A percentile compares a stretch with the other conserved stretches of the same genome.
phyloP scores from a whole-genome alignment of 2,329 filamentous ascomycete genomes.

The Pseudopyricularia javanii region DNA sequence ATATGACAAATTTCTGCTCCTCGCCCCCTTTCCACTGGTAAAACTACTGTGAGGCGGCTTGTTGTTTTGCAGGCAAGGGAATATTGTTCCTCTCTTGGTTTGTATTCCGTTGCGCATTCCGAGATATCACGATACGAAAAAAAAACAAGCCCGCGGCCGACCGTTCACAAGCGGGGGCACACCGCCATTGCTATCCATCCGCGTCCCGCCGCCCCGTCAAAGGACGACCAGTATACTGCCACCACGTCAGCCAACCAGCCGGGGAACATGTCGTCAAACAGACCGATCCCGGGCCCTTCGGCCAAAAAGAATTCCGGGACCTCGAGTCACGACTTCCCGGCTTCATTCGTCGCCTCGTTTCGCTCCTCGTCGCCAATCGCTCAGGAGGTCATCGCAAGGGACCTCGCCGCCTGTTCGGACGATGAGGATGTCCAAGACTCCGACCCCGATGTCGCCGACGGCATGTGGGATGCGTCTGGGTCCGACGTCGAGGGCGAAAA shows the following conservation, averaged over 20 bases:
- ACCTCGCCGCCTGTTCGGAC: conserved; percentile 53
- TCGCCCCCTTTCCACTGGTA: too few relatives aligned
- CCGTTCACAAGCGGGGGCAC: neutral
- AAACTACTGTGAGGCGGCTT: too few relatives aligned
- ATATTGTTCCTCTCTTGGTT: too few relatives aligned
- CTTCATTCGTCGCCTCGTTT: conserved; percentile 34
- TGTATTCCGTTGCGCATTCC: neutral
- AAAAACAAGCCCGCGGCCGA: neutral
- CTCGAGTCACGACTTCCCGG: conserved; percentile 9
- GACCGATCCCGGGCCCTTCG: conserved; percentile 11
- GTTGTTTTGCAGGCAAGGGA: too few relatives aligned
- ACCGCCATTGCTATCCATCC: neutral
- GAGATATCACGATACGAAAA: neutral
- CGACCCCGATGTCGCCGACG: neutral
- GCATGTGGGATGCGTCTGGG: conserved; percentile 10
- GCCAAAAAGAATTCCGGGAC: neutral
- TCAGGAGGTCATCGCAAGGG: conserved; percentile 51
- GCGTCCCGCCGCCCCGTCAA: neutral
- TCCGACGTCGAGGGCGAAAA: conserved; percentile 21
- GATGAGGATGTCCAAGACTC: conserved; percentile 26
- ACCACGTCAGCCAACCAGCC: too few relatives aligned
- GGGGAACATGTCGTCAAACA: conserved; percentile 9
- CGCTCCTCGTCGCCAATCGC: conserved; percentile 52
- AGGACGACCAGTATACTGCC: neutral
- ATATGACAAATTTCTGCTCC: too few relatives aligned